Percentiles rank a stretch among this genome's conserved stretches.
Evolutionary conservation across 352 stramenopile species (phyloP).

Genomic region (Phytopythium cucurbitacearum): DNA sequence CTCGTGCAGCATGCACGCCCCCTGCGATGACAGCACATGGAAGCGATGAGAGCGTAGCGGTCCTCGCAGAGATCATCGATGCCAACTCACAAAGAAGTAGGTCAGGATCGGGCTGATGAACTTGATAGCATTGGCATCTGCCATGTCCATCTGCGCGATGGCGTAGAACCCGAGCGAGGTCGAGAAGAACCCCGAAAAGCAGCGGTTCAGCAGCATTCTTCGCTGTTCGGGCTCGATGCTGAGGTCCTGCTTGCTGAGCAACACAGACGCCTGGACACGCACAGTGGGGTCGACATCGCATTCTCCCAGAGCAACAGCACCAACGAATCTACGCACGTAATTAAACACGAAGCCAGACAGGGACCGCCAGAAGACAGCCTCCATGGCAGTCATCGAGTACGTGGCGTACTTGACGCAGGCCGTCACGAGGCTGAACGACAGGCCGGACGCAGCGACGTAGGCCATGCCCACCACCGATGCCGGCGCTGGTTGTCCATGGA

Average conservation of each 20-base stretch:
- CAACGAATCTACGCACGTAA: conserved; percentile 4
- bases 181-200: conserved; percentile 49
- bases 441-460: conserved; percentile 52
- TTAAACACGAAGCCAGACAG: conserved; percentile 48
- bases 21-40: conserved; percentile 10
- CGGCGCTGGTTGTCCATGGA: conserved; percentile 8
- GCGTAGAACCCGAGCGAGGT: conserved; percentile 69
- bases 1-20: conserved; percentile 30
- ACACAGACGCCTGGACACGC: too few species aligned
- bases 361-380: conserved; percentile 72
- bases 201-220: conserved; percentile 49
- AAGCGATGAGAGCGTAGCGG: conserved; percentile 16
- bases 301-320: too few species aligned
- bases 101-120: conserved; percentile 58
- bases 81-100: conserved; percentile 42
- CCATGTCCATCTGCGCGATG: conserved; percentile 68
- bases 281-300: too few species aligned
- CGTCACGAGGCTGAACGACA: conserved; percentile 79
- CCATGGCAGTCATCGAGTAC: conserved; percentile 66
- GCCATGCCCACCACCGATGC: conserved; percentile 50
- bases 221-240: conserved; percentile 31
- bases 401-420: conserved; percentile 73
- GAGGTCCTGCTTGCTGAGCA: too few species aligned
- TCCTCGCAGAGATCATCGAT: conserved; percentile 7
- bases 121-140: conserved; percentile 57